These are phyloP conservation scores for Phytophthora pistaciae DNA, from an alignment of 352 stramenopile species.

Conservation along the genomic window DNA sequence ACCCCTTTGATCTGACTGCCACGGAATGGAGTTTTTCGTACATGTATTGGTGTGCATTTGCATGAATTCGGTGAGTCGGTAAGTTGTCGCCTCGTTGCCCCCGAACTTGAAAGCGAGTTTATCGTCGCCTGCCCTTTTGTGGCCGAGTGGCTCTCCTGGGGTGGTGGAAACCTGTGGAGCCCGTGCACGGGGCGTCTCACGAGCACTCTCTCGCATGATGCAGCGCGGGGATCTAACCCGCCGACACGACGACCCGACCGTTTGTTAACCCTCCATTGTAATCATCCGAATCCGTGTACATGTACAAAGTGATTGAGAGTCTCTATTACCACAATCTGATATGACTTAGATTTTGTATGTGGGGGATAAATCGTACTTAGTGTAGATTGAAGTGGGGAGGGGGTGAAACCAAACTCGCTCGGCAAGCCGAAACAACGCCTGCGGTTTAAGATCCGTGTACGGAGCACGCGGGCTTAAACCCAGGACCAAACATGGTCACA, in stretches of 20 bases:
- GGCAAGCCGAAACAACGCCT: too few species aligned
- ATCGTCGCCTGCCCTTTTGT: constrained; percentile 13
- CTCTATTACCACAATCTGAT: too few species aligned
- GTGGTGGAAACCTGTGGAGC: constrained; percentile 34
- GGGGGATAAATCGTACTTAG: too few species aligned
- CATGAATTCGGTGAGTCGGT: constrained; percentile 19
- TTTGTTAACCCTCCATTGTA: not conserved
- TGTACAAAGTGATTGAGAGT: too few species aligned
- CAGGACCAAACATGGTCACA: too few species aligned
- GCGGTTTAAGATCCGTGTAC: too few species aligned
- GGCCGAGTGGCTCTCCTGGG: constrained; percentile 22
- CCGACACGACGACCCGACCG: constrained; percentile 25
- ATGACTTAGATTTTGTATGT: too few species aligned
- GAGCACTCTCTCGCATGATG: constrained; percentile 25
- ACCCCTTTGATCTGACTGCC: not conserved
- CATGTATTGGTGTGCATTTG: not conserved
- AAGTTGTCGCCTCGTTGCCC: constrained; percentile 2
- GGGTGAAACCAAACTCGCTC: too few species aligned
- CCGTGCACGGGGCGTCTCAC: constrained; percentile 7
- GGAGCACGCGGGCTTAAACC: too few species aligned
- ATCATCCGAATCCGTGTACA: constrained; percentile 1
- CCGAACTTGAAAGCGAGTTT: constrained; percentile 12
- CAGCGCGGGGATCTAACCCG: constrained; percentile 24
- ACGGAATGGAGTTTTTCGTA: not conserved
- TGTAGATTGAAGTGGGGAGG: too few species aligned